These are phyloP conservation scores for Cucurbita pepo DNA, from an alignment of 306 rosid genomes.

Conservation along the genomic window DNA sequence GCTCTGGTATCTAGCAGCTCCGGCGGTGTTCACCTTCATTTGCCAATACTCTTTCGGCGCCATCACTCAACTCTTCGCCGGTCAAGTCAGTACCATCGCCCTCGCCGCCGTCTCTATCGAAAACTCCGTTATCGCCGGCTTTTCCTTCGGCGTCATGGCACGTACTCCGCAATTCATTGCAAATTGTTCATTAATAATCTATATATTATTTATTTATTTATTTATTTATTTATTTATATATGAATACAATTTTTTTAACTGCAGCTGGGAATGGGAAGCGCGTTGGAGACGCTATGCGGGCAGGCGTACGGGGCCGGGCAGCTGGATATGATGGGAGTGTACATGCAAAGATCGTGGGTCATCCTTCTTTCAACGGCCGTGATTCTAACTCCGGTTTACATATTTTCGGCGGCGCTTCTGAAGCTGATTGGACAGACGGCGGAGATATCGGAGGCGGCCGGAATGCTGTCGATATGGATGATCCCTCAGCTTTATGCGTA, in stretches of 20 bases:
- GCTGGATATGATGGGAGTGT: slow-evolving; percentile 59
- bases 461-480: slow-evolving; percentile 60
- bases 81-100: slow-evolving; percentile 54
- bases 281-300: slow-evolving; percentile 80
- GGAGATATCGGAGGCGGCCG: slow-evolving; percentile 57
- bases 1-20: slow-evolving; percentile 87
- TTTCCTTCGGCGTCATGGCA: slow-evolving; percentile 73
- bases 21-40: slow-evolving; percentile 69
- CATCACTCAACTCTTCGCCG: slow-evolving; percentile 65
- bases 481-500: slow-evolving; percentile 84
- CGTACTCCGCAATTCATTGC: not conserved
- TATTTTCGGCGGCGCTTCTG: slow-evolving; percentile 39
- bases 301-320: slow-evolving; percentile 82
- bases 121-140: slow-evolving; percentile 87
- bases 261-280: slow-evolving; percentile 93
- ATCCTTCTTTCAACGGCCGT: slow-evolving; percentile 36
- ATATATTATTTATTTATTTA: no score
- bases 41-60: slow-evolving; percentile 88
- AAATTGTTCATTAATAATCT: not conserved
- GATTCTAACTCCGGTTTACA: slow-evolving; percentile 24
- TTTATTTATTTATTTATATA: no score
- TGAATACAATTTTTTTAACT: not conserved
- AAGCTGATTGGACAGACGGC: slow-evolving; percentile 47
- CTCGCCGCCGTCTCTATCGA: slow-evolving; percentile 84
- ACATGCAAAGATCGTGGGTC: slow-evolving; percentile 88